Base-by-base conservation (phyloP, 805 yeast genomes). In the Scheffersomyces coipomensis region DNA sequence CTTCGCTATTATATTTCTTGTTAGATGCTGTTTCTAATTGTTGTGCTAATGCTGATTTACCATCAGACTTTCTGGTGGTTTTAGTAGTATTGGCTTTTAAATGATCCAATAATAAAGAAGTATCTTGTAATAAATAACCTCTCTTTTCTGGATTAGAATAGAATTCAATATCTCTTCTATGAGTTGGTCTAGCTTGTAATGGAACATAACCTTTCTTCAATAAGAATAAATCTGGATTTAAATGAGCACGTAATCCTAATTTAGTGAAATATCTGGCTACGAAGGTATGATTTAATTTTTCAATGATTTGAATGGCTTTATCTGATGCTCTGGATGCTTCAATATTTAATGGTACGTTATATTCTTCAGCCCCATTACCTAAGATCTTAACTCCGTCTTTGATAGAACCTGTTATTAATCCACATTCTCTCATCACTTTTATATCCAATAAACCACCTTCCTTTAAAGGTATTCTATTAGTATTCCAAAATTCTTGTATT, bases 261-360 rank as follows among this genome's bases (percentile, higher is more conserved):
- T 60, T 62, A 33, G 77, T 73, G 36, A 79, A 77, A 60, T 83
- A 91, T 43, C 76, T 75, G 4, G 96, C 82, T 12, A 84, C 79
- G 62, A 81, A 87, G 34, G 75, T 73, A 26, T 95, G 87, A 19
- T 95, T 95, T 4, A 78, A 72, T 16, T 52, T 65, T 58, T 88
- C 95, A 42, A 93, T 83, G 2, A 83, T 71, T 40, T 71, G 66
- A 41, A 91, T 83, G 12, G 96, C 97, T 11, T 76, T 74, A 15
- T 62, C 60, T 1, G 97, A 78, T 1, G 96, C 97, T 54, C 78
- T 79, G 2, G 90, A 77, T 8, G 96, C 95, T 58, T 88, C 95
- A 38, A 91, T 78, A 48, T 78, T 76, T 40, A 90, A 64, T 26
- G 90, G 85, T 16, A 80, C 67, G n/a, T 53, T 68, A 58, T 64